phyloP scores from a whole-genome alignment of 1,139 yeast species.

The Oligophagozyma castellii region DNA sequence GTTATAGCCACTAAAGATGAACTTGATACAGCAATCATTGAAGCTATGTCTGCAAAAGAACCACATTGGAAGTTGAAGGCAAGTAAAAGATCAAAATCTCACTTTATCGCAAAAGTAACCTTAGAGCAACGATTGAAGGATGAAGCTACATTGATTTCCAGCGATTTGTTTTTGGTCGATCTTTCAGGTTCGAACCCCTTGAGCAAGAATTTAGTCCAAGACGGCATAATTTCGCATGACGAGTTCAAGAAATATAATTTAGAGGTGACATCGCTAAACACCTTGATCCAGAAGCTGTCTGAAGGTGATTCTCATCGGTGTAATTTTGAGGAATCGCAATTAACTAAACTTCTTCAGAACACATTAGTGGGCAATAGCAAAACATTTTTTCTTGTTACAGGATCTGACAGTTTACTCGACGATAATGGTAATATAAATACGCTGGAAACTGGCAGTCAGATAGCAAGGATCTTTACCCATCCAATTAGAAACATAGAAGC shows the following conservation, averaged over 20 bases:
- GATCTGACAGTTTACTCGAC: conserved; percentile 55
- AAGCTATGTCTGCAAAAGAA: not conserved
- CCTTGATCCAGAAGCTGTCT: conserved; percentile 61
- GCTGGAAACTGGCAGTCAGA: conserved; percentile 66
- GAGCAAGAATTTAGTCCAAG: conserved; percentile 75
- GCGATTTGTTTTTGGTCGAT: conserved; percentile 56
- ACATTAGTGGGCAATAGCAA: conserved; percentile 80
- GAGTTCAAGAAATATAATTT: conserved; percentile 79
- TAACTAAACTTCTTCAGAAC: conserved; percentile 73
- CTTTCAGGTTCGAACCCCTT: conserved; percentile 84
- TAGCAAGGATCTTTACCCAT: conserved; percentile 55
- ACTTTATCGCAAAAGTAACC: conserved; percentile 60
- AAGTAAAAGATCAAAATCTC: conserved; percentile 63
- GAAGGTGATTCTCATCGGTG: conserved; percentile 57
- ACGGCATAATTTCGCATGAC: conserved; percentile 58
- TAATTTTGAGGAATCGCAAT: conserved; percentile 74
- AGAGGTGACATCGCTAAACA: conserved; percentile 65
- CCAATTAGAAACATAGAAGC: conserved; percentile 55
- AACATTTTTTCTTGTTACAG: conserved; percentile 65
- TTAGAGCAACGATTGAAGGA: conserved; percentile 47
- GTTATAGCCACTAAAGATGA: not conserved
- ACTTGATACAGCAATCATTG: not conserved
- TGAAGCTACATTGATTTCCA: conserved; percentile 8
- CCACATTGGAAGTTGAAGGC: not conserved
- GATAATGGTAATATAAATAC: conserved; percentile 65